Evolutionary conservation across 23 red algal species (phyloP), one percentile per base, ranked within the genome.

Genomic region (Agarophyton chilense): DNA sequence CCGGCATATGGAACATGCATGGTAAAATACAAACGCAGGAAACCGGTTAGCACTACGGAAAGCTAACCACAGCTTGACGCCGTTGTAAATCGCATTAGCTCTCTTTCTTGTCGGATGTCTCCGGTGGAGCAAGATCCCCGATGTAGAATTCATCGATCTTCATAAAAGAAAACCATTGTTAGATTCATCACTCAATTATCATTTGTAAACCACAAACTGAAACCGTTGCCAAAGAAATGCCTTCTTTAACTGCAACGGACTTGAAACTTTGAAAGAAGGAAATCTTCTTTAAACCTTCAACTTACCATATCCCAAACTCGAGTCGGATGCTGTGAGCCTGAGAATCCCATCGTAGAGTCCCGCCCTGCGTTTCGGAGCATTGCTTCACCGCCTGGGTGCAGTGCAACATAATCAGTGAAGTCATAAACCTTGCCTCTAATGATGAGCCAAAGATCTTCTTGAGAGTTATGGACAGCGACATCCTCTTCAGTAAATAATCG

Each of bases 351-450:
- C 22, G 97, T 91, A 16, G 97, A 94, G 60, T 99, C 97, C 55
- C 61, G 53, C 11, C 97, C 97, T 16, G 97, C 97, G 81, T 99
- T 96, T 52, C 93, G 76, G 43, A 99, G 71, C 60, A 99, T 94
- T 10, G 97, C 97, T 32, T 96, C 93, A 36, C 97, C 97, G 43
- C 97, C 97, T 57, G 97, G 97, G 73, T 99, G 97, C 43, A 92
- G 43, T 17, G 81, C 82, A 76, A 96, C 58, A 78, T 96, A 99
- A 22, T 65, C 63, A 1, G 89, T 92, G 58, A 99, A 95, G 83
- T 99, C 91, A 63, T 99, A 99, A 17, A 99, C 97, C 41, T 92
- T 90, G 3, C 85, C 93, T 67, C 89, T 81, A 34, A 99, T 99
- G 41, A 96, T 89, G 16, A 99, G 93, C 97, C 97, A 99, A 28